Base-by-base conservation (phyloP, 352 stramenopile genomes). In the Pythium inflatum region DNA sequence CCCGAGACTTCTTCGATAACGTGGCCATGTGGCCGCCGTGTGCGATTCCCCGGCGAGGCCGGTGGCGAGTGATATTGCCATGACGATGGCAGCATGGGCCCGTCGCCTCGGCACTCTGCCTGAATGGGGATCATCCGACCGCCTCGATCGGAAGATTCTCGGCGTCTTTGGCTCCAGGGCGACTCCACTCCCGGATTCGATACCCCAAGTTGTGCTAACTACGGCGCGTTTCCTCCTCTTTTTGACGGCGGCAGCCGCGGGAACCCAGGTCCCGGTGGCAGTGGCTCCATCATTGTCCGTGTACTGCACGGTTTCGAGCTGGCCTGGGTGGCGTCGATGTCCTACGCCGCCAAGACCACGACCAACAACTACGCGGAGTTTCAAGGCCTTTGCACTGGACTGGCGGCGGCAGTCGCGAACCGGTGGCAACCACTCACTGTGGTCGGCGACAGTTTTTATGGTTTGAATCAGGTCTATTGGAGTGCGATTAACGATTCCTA, bases 21-120 rank as follows among this genome's bases (percentile, higher is more conserved):
- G 64, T 88, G 67, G 0, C 84, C 82, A 16, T 89, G 74, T 38
- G 88, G n/a, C n/a, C n/a, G n/a, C n/a, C n/a, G n/a, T n/a, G n/a
- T n/a, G n/a, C n/a, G n/a, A n/a, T n/a, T n/a, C n/a, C n/a, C n/a
- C n/a, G n/a, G n/a, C n/a, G n/a, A n/a, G n/a, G n/a, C n/a, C n/a
- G n/a, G n/a, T n/a, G n/a, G n/a, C n/a, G n/a, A n/a, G n/a, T n/a
- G n/a, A n/a, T n/a, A n/a, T n/a, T n/a, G n/a, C n/a, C n/a, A n/a
- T n/a, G n/a, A n/a, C n/a, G n/a, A n/a, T n/a, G n/a, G n/a, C n/a
- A n/a, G n/a, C n/a, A n/a, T n/a, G n/a, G n/a, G n/a, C n/a, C n/a
- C n/a, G n/a, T n/a, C n/a, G n/a, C n/a, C n/a, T n/a, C n/a, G n/a
- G n/a, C n/a, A n/a, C n/a, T n/a, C n/a, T n/a, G n/a, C n/a, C n/a